Base-by-base conservation (phyloP, 345 rosid genomes). In the Erysimum cheiranthoides region DNA sequence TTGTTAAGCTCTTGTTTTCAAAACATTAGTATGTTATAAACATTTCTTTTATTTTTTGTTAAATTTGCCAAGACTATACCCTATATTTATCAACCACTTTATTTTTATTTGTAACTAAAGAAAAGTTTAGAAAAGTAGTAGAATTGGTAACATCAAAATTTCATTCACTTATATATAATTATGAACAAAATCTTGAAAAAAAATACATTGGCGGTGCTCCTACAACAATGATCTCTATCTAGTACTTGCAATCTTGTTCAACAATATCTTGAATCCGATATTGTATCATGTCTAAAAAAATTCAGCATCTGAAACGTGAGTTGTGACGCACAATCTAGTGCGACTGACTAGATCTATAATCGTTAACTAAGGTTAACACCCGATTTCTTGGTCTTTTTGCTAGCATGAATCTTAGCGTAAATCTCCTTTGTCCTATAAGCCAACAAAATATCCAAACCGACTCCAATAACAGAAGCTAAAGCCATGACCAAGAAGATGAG, bases 401-500 rank as follows among this genome's bases (percentile, higher is more conserved):
- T 84, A 32, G 74, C 52, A 46, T 79, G 80, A 30, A 94, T 89
- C 85, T 78, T 86, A 62, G 66, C 69, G 34, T 94, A 94, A 8
- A 94, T 35, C 31, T 63, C 79, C 80, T 82, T 92, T 14, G 96
- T 92, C 75, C 90, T 80, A 10, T 83, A 66, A 5, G 92, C 81
- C 76, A 94, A 80, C 4, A 84, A 1, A 49, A 89, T 71, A 72
- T 94, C 98, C 72, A 94, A 75, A 68, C 87, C 88, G 28, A 86
- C 87, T 56, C 99, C 99, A 10, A 89, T 34, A 3, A 82, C 35
- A 38, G 92, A 94, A 0, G 91, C 73, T 5, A 83, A 45, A 1
- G 97, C 87, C 99, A 94, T 94, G 36, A 88, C 79, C 21, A 85
- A 46, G 77, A 92, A 94, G 57, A 89, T 90, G 3, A 89, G 88